Conservation (phyloP, 495 filamentous ascomycete species). For the Podospora pseudoanserina region DNA sequence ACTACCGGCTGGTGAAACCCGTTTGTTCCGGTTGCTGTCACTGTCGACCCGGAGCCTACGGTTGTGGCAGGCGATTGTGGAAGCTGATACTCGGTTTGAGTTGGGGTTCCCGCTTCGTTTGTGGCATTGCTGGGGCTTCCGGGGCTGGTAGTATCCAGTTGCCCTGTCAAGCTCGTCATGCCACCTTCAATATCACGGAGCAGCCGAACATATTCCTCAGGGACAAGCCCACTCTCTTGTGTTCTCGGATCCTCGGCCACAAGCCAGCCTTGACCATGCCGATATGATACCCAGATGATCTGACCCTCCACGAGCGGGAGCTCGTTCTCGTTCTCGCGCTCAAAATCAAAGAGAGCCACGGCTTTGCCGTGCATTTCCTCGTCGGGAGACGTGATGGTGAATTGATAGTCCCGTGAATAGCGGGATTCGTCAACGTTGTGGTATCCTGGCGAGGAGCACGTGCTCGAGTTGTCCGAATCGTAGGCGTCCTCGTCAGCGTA, state of each 20-base stretch:
- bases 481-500: slow-evolving; percentile 54
- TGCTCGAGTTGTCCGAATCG: slow-evolving; percentile 59
- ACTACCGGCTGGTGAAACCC: slow-evolving; percentile 64
- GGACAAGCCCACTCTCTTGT: slow-evolving; percentile 77
- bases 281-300: slow-evolving; percentile 92
- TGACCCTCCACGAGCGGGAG: slow-evolving; percentile 90
- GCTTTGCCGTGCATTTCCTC: slow-evolving; percentile 98
- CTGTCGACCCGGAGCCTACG: slow-evolving; percentile 34
- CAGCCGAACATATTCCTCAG: slow-evolving; percentile 93
- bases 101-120: slow-evolving; percentile 52
- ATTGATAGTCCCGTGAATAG: slow-evolving; percentile 86
- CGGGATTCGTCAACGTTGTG: slow-evolving; percentile 57
- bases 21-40: slow-evolving; percentile 29
- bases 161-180: slow-evolving; percentile 50
- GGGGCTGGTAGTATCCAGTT: slow-evolving; percentile 37
- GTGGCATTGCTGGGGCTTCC: slow-evolving; percentile 34
- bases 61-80: slow-evolving; percentile 42
- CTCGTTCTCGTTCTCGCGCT: slow-evolving; percentile 93
- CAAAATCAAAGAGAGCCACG: slow-evolving; percentile 92
- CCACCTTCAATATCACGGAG: slow-evolving; percentile 83
- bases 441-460: slow-evolving; percentile 49
- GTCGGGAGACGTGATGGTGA: slow-evolving; percentile 90
- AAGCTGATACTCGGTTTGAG: slow-evolving; percentile 50
- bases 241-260: slow-evolving; percentile 96
- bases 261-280: slow-evolving; percentile 94